Evolutionary conservation across 225 moss, liverwort and hornwort species (phyloP), one percentile per base, ranked within the genome.

Genomic region (Polytrichum commune): DNA sequence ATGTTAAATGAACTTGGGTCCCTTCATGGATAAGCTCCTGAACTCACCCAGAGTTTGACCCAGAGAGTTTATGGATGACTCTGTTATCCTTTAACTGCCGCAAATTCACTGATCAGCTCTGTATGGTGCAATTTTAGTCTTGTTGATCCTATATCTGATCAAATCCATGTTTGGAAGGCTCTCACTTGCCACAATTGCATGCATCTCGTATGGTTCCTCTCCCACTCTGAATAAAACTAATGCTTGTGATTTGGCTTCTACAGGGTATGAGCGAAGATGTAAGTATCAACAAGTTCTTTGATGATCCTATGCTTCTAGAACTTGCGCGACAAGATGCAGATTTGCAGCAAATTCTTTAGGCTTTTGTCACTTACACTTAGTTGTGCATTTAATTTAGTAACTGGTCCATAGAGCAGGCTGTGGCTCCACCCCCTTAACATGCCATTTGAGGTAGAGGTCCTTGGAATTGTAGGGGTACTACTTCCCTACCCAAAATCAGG

Each of bases 261-360:
- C 91, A 95, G 97, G 97, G 97, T 38, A 98, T 98, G 95, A 98
- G 97, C 80, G 97, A 98, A 82, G 97, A 98, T 66, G 97, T 98
- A 74, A 95, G 95, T 73, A 93, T 95, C 77, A 95, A 93, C 81
- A 98, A 95, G 83, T 95, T 98, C 67, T 98, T 95, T 28, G 97
- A 98, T 53, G 97, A 95, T 72, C 97, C 95, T 58, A 98, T 98
- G 97, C 88, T 97, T 78, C 80, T 98, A 65, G 95, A 98, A 89
- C 97, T 98, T 55, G 97, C 97, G 8, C 88, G 97, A 33, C 97
- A 98, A 85, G 98, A 98, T 75, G 95, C 98, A n/a, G 98, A 98
- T 76, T 77, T 95, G 78, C 98, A 95, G 84, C 95, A 90, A 74
- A 98, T 98, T 80, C 89, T 98, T 57, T 95, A 88, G 79, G 13